Conservation (phyloP, 2,329 filamentous ascomycete genomes). For the Septoria linicola region DNA sequence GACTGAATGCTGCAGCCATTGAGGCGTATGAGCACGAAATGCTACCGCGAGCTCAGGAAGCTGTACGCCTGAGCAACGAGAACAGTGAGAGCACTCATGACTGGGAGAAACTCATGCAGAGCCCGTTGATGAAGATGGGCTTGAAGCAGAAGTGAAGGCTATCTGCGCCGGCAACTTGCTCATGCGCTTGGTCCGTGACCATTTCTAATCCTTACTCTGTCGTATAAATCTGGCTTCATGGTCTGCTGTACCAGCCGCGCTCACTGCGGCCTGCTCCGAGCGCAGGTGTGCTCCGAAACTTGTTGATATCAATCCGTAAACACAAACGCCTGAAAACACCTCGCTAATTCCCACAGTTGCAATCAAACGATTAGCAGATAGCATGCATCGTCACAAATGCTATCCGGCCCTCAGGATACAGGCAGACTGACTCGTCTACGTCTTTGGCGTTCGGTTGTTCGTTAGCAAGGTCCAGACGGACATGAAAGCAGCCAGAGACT, state of each 20-base stretch:
- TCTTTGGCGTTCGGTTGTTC: conserved; percentile 31
- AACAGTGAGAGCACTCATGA: conserved; percentile 23
- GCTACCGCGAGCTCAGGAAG: conserved; percentile 21
- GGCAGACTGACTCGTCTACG: conserved; percentile 23
- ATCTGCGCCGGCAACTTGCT: not conserved
- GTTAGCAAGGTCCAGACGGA: not conserved
- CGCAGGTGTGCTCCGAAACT: no score
- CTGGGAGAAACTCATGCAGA: conserved; percentile 21
- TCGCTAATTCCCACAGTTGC: conserved; percentile 1
- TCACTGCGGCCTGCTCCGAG: no score
- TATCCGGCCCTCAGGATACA: conserved; percentile 14
- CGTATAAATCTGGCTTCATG: no score
- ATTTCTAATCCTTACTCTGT: no score
- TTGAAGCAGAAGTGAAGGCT: conserved; percentile 21
- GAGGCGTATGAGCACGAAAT: conserved; percentile 21
- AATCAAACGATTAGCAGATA: no score
- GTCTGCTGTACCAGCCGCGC: no score
- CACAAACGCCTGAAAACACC: not conserved
- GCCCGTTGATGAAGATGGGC: conserved; percentile 21
- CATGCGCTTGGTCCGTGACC: not conserved
- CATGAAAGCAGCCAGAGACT: not conserved
- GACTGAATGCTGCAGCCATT: conserved; percentile 12
- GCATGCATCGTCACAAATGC: conserved; percentile 19
- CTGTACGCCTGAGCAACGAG: conserved; percentile 17
- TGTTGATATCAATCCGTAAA: not conserved